phyloP scores from a whole-genome alignment of 2,329 filamentous ascomycete genomes.

The Venturia pyrina region DNA sequence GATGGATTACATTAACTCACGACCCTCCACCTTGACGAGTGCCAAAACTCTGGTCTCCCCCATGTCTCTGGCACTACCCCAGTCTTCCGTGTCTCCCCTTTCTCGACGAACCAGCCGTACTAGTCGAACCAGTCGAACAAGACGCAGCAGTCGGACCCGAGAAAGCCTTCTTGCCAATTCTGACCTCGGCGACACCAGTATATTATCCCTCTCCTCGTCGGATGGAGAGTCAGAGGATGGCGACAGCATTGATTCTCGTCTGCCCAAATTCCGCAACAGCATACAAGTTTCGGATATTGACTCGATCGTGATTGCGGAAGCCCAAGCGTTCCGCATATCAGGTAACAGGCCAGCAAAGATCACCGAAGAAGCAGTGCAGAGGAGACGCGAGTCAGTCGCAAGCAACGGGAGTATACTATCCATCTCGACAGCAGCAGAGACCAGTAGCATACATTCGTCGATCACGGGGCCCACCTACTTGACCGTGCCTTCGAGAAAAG shows the following conservation, averaged over 20 bases:
- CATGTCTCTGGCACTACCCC: background rate
- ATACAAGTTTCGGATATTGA: constrained; percentile 18
- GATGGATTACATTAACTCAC: background rate
- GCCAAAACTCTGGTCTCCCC: background rate
- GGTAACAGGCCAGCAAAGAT: background rate
- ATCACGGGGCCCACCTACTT: background rate
- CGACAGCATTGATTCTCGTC: constrained; percentile 16
- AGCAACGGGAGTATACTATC: constrained; percentile 17
- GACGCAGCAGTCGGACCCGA: constrained; percentile 17
- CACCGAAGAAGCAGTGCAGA: background rate
- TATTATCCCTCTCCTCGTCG: constrained; percentile 29
- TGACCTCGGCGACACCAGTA: constrained; percentile 27
- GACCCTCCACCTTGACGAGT: background rate
- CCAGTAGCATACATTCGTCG: constrained; percentile 7
- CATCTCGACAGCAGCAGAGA: constrained; percentile 15
- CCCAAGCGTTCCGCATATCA: constrained; percentile 26
- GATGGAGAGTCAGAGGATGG: constrained; percentile 20
- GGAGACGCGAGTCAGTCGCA: background rate
- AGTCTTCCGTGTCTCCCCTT: background rate
- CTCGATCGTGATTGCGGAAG: constrained; percentile 27
- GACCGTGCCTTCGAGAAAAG: background rate
- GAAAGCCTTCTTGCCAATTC: constrained; percentile 22
- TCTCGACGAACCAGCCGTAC: background rate
- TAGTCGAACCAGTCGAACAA: background rate
- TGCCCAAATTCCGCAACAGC: constrained; percentile 23